These are phyloP conservation scores for Glycine latifolia DNA, from an alignment of 306 rosid species.

Conservation along the genomic window DNA sequence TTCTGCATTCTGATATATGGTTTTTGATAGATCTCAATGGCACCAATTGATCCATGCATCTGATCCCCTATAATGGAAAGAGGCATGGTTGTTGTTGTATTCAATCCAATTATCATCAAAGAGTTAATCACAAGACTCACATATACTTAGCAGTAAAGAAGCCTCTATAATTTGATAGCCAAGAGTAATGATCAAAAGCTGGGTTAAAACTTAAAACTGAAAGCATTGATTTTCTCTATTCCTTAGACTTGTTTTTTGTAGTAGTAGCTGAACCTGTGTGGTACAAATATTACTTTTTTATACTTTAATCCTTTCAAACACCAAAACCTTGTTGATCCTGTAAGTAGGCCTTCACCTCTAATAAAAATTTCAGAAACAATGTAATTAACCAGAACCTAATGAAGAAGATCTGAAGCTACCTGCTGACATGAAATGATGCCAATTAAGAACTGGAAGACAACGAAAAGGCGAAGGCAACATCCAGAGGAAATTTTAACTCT, in stretches of 20 bases:
- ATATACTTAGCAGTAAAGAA: conserved; percentile 10
- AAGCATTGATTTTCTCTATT: conserved; percentile 26
- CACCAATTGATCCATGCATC: background rate
- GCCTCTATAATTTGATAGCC: background rate
- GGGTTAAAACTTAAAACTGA: background rate
- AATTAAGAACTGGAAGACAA: background rate
- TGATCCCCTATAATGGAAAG: background rate
- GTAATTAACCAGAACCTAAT: conserved; percentile 5
- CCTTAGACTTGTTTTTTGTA: background rate
- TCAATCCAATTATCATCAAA: conserved; percentile 16
- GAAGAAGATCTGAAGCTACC: conserved; percentile 13
- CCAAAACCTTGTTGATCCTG: conserved; percentile 36
- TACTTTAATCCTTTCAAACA: conserved; percentile 36
- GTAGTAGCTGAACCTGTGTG: background rate
- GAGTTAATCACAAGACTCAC: conserved; percentile 20
- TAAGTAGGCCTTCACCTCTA: background rate
- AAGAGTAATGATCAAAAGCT: conserved; percentile 1
- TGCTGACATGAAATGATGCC: background rate
- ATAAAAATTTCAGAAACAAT: conserved; percentile 10
- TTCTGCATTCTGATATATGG: background rate
- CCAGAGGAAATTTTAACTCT: conserved; percentile 1
- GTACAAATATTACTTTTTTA: conserved; percentile 14
- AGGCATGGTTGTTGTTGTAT: background rate
- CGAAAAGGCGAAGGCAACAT: background rate
- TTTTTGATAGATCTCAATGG: background rate